Conservation (phyloP, 2,329 filamentous ascomycete genomes). For the Epichloe hybrida region DNA sequence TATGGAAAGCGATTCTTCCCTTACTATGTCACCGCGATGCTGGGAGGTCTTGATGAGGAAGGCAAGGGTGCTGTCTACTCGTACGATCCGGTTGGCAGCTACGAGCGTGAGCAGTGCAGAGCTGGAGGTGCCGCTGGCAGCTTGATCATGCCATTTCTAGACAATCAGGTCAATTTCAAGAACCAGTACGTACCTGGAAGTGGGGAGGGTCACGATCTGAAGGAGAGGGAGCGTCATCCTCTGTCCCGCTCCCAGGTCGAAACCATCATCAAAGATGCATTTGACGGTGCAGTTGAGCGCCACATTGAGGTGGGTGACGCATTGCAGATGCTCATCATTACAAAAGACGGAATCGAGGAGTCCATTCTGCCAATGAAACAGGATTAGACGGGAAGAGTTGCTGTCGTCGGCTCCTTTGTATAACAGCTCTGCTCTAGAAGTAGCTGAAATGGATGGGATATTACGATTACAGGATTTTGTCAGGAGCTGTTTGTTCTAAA, state of each 20-base stretch:
- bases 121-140: conserved; percentile 85
- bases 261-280: conserved; percentile 87
- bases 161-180: conserved; percentile 99
- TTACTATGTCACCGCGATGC: conserved; percentile 91
- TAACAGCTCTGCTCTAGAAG: conserved; percentile 1
- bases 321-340: conserved; percentile 90
- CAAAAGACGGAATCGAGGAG: conserved; percentile 78
- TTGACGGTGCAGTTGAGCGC: conserved; percentile 93
- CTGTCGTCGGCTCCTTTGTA: neutral
- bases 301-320: conserved; percentile 98
- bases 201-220: conserved; percentile 66
- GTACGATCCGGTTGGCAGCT: conserved; percentile 95
- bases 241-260: conserved; percentile 64
- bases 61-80: conserved; percentile 90
- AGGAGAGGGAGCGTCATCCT: conserved; percentile 56
- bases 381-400: conserved; percentile 43
- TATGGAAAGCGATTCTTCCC: conserved; percentile 98
- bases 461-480: neutral
- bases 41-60: conserved; percentile 88
- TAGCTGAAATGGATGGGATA: conserved; percentile 1
- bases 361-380: conserved; percentile 73
- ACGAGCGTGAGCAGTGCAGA: conserved; percentile 92
- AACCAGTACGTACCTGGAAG: conserved; percentile 90
- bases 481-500: neutral
- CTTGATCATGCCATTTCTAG: conserved; percentile 96